Conservation (phyloP, 768 basidiomycete genomes). For the Tulasnella sp. region DNA sequence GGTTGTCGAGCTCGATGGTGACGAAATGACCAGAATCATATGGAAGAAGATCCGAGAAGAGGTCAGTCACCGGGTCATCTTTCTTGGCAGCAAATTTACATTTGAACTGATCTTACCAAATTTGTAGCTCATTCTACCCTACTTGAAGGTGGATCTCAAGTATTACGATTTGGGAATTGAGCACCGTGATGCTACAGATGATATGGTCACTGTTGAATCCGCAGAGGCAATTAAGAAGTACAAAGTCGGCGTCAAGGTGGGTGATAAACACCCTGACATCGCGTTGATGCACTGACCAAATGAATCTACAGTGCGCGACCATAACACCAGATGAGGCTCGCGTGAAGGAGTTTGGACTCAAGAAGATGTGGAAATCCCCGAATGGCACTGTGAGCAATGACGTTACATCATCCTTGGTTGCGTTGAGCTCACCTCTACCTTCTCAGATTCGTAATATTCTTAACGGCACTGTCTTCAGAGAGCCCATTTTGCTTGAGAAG, state of each 20-base stretch:
- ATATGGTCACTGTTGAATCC: slow-evolving; percentile 83
- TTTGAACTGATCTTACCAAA: neutral
- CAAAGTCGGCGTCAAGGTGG: slow-evolving; percentile 85
- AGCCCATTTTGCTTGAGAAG: slow-evolving; percentile 83
- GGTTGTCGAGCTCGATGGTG: slow-evolving; percentile 89
- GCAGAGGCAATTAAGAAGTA: slow-evolving; percentile 90
- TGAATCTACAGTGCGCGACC: slow-evolving; percentile 55
- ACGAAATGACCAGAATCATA: slow-evolving; percentile 99
- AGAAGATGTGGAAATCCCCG: slow-evolving; percentile 97
- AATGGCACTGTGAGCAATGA: slow-evolving; percentile 70
- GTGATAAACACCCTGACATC: neutral
- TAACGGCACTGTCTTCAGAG: slow-evolving; percentile 96
- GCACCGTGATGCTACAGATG: slow-evolving; percentile 84
- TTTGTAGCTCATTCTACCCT: slow-evolving; percentile 80
- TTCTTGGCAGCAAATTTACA: neutral
- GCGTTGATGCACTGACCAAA: neutral
- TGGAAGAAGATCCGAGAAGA: slow-evolving; percentile 97
- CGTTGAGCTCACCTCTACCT: too few species aligned
- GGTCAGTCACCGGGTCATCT: slow-evolving; percentile 38
- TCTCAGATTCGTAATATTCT: slow-evolving; percentile 88
- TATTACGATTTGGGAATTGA: slow-evolving; percentile 97
- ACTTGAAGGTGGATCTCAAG: slow-evolving; percentile 91
- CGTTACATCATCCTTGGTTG: neutral
- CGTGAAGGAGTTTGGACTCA: slow-evolving; percentile 92
- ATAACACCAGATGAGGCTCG: slow-evolving; percentile 97